Evolutionary conservation across 768 basidiomycete genomes (phyloP), one percentile per base, ranked within the genome.

Genomic region (Lactarius psammicola): DNA sequence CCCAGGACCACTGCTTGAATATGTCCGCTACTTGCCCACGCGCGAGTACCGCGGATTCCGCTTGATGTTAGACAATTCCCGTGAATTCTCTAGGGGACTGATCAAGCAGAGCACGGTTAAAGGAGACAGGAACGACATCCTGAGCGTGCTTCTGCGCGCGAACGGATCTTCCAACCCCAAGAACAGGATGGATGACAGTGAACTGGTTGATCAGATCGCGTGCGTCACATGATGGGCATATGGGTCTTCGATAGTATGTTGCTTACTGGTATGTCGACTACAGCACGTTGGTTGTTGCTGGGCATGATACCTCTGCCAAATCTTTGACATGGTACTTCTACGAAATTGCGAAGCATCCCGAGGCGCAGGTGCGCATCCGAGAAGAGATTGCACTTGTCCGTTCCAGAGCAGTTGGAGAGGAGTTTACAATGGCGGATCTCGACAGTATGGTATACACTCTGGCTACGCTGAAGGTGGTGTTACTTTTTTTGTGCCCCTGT

Each of bases 341-440:
- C 13, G 56, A 36, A 23, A 11, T 59, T 13, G 56, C 63, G 1
- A 51, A 64, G 17, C 38, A 59, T 23, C 56, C 63, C 5, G 63
- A 64, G 15, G 18, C 56, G 11, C 56, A 58, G 46, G 15, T 23
- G 33, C 33, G 44, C 33, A 64, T 72, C 42, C 68, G 69, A 30
- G 40, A 40, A 49, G 71, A 72, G 46, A 53, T 64, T 15, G 40
- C 36, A 0, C 49, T 57, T 28, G n/a, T 42, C 3, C 63, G 56
- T 20, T 56, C 54, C 7, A n/a, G 38, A 20, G 63, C 67, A 18
- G 20, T 2, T 10, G 17, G 31, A 11, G 17, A 49, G 1, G 63
- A 59, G 17, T 33, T 31, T 30, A n/a, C 34, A 1, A 46, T 60
- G 15, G n/a, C 46, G 9, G 63, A 54, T 17, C 56, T 60, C 7